phyloP scores from a whole-genome alignment of 495 filamentous ascomycete genomes.

The Lindgomyces ingoldianus region DNA sequence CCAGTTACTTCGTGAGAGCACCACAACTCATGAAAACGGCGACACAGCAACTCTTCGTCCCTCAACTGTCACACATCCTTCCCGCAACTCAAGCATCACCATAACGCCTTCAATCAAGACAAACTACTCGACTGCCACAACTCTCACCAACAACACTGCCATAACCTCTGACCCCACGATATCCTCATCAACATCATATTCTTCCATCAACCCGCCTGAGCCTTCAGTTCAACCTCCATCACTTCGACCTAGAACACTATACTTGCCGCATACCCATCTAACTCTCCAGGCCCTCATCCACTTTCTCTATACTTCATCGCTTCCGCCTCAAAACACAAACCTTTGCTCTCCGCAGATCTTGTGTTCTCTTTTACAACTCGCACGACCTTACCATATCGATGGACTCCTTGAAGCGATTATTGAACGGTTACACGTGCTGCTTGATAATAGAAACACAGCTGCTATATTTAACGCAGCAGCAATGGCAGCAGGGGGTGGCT shows the following conservation, averaged over 20 bases:
- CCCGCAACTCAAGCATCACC: slow-evolving; percentile 78
- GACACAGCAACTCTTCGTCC: slow-evolving; percentile 59
- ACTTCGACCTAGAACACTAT: slow-evolving; percentile 79
- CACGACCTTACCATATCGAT: slow-evolving; percentile 88
- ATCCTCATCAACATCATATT: slow-evolving; percentile 39
- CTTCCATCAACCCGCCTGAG: slow-evolving; percentile 48
- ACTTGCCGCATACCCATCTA: slow-evolving; percentile 86
- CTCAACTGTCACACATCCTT: slow-evolving; percentile 38
- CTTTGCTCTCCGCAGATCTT: slow-evolving; percentile 95
- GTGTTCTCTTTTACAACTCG: slow-evolving; percentile 90
- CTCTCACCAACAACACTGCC: slow-evolving; percentile 40
- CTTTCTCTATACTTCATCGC: slow-evolving; percentile 87
- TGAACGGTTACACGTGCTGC: slow-evolving; percentile 83
- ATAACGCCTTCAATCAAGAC: slow-evolving; percentile 75
- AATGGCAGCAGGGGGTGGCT: slow-evolving; percentile 93
- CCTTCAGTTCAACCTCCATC: slow-evolving; percentile 58
- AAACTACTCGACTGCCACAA: slow-evolving; percentile 57
- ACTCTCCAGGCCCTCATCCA: slow-evolving; percentile 86
- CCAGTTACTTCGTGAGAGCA: slow-evolving; percentile 78
- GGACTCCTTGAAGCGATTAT: slow-evolving; percentile 89
- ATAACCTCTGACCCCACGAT: slow-evolving; percentile 30
- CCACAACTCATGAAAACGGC: slow-evolving; percentile 55
- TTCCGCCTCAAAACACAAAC: slow-evolving; percentile 70
- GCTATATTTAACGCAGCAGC: slow-evolving; percentile 98
- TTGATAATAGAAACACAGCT: slow-evolving; percentile 90